Evolutionary conservation across 768 basidiomycete species (phyloP), one percentile per base, ranked within the genome.

Genomic region (Suillus cothurnatus): DNA sequence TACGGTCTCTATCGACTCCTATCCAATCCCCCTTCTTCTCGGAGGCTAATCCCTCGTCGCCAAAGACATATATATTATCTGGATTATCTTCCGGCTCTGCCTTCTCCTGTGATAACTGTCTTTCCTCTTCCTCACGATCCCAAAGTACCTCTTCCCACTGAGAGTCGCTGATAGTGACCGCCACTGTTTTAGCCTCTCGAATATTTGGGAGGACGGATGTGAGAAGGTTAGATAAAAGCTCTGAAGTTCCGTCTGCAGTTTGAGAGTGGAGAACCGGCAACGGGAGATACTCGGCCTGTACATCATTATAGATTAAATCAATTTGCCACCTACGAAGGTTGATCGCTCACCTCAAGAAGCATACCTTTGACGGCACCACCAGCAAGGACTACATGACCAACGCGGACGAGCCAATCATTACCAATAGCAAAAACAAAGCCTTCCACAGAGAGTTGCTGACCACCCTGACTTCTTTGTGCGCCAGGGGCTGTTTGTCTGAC

Each of bases 81-180:
- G 69, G 69, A 32, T 74, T 69, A 12, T 70, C 73, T 6, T 28
- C 66, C 5, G 62, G 31, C 4, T 74, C 71, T 17, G 66, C 64
- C 43, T 57, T 68, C 50, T 74, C 73, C 58, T 61, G 65, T 21
- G 74, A 73, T 39, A 59, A 28, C 57, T 69, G 66, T 64, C 68
- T 75, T 61, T 84, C 84, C 60, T 87, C 87, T 64, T 88, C 88
- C 72, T 91, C 91, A 19, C 87, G 81, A 67, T 90, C 87, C 86
- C 88, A 92, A 32, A 93, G 78, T 2, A 92, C 87, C 68, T 93
- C 93, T 61, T 91, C 88, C 92, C 91, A 93, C 68, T 92, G 89
- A 1, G 85, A 81, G 62, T 92, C 90, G 61, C 87, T 89, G 66
- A 92, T 88, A 0, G 90, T 90, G 31, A 94, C 90, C 4, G 91